These are phyloP conservation scores for Zymoseptoria crescenta DNA, from an alignment of 2,329 filamentous ascomycete genomes.

Conservation along the genomic window DNA sequence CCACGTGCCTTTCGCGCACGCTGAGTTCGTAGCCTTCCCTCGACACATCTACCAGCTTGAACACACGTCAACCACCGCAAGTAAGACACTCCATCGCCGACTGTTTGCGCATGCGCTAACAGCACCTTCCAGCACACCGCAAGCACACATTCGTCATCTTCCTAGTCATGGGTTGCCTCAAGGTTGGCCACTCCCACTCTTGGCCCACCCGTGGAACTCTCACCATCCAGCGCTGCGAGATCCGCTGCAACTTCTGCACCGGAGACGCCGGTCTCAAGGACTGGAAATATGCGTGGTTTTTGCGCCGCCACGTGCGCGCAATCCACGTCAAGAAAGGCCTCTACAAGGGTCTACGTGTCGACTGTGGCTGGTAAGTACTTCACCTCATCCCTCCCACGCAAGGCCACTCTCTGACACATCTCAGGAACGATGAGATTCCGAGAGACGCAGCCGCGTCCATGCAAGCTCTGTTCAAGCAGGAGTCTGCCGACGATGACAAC, in stretches of 20 bases:
- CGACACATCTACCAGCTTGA: not conserved
- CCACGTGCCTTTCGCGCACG: not conserved
- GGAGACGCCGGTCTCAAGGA: slow-evolving; percentile 11
- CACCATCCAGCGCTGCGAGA: slow-evolving; percentile 23
- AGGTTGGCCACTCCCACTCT: slow-evolving; percentile 18
- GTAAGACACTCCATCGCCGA: not conserved
- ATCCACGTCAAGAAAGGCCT: slow-evolving; percentile 16
- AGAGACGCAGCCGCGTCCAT: not conserved
- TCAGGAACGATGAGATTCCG: not conserved
- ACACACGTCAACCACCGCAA: not conserved
- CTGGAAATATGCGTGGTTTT: slow-evolving; percentile 25
- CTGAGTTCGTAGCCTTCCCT: not conserved
- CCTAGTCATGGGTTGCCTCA: slow-evolving; percentile 22
- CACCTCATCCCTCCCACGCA: not conserved
- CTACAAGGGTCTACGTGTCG: slow-evolving; percentile 14
- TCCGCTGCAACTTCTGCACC: slow-evolving; percentile 21
- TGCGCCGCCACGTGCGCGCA: slow-evolving; percentile 23
- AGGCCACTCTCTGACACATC: not conserved
- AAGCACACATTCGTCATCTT: not conserved
- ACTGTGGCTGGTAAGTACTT: slow-evolving; percentile 16
- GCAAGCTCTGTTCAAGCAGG: not conserved
- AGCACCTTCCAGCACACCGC: not conserved
- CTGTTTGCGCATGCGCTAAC: not conserved
- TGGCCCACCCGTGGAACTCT: slow-evolving; percentile 21
- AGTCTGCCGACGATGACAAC: not conserved